Evolutionary conservation across 306 rosid genomes (phyloP), one percentile per base, ranked within the genome.

Genomic region (Prunus mongolica): DNA sequence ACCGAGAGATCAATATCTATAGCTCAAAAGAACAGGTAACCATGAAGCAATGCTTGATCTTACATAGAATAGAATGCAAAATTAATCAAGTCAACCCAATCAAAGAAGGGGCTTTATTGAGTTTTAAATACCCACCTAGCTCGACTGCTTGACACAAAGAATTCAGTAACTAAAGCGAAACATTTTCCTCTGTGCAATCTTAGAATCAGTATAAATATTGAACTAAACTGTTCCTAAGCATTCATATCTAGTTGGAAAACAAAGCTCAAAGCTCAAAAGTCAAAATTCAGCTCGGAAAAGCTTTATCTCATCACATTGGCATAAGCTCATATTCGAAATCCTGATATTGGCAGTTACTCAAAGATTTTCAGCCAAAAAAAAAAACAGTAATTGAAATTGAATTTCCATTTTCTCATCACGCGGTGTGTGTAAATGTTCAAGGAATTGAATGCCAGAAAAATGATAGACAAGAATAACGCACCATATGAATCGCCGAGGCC

Each of bases 401-500:
- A 22, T 11, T 57, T 34, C 63, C 19, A 25, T 2, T 24, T 60
- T 60, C 65, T 27, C 7, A 25, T 25, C 34, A 13, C 32, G 27
- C 0, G 28, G 12, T 8, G 20, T 19, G 19, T 54, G 11, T 18
- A 20, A 54, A 57, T 57, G 11, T 24, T 49, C 3, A 72, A 13
- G 28, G 41, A 67, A 52, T 7, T 32, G 28, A 76, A 14, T 50
- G 27, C 47, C 12, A 19, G 10, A 51, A 47, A 20, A 54, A 19
- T 9, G 22, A 60, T 60, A 0, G 51, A 16, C 24, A 71, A 34
- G 6, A 38, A 73, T 69, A 58, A 57, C 80, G 57, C 78, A 92
- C 98, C 97, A 73, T 38, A 50, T 2, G 97, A 89, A 77, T 94
- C 96, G 34, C 98, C 97, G 73, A 88, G 84, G 18, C 98, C 97